These are phyloP conservation scores for Candida caryicola DNA, from an alignment of 805 yeast genomes.

Conservation along the genomic window DNA sequence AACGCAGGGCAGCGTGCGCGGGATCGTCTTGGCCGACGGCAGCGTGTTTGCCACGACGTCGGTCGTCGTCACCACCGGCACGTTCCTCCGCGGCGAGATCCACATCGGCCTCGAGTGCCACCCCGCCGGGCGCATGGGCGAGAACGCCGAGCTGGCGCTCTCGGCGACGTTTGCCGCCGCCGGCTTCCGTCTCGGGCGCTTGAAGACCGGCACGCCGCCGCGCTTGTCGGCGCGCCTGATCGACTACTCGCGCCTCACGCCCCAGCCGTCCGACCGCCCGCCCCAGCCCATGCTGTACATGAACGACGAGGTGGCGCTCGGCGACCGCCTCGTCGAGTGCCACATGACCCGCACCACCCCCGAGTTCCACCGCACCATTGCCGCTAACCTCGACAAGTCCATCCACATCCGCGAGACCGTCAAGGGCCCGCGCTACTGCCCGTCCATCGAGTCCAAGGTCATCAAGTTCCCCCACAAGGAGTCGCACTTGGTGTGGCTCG, in stretches of 20 bases:
- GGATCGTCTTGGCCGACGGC: constrained; percentile 74
- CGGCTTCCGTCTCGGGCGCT: constrained; percentile 81
- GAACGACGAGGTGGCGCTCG: constrained; percentile 64
- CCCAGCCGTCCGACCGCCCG: constrained; percentile 77
- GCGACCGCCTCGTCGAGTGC: constrained; percentile 60
- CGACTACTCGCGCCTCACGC: constrained; percentile 57
- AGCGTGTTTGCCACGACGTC: constrained; percentile 53
- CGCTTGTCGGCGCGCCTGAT: constrained; percentile 72
- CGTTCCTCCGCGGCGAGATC: constrained; percentile 90
- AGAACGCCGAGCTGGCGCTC: constrained; percentile 85
- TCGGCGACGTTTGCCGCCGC: constrained; percentile 72
- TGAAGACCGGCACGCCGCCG: constrained; percentile 98
- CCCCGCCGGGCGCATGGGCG: constrained; percentile 95
- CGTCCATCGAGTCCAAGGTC: constrained; percentile 89
- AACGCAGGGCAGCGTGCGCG: constrained; percentile 50
- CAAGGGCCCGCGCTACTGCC: constrained; percentile 96
- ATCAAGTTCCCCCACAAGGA: constrained; percentile 74
- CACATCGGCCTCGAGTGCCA: constrained; percentile 78
- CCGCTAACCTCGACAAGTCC: constrained; percentile 71
- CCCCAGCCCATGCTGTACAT: constrained; percentile 89
- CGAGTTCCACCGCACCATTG: constrained; percentile 65
- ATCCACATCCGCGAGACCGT: constrained; percentile 92
- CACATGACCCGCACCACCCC: constrained; percentile 77
- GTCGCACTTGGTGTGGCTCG: constrained; percentile 86
- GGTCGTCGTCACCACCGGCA: constrained; percentile 92